A percentile compares a stretch with the other conserved stretches of the same genome.
phyloP scores from a whole-genome alignment of 495 filamentous ascomycete species.

The Penicillium dipodomyicola region DNA sequence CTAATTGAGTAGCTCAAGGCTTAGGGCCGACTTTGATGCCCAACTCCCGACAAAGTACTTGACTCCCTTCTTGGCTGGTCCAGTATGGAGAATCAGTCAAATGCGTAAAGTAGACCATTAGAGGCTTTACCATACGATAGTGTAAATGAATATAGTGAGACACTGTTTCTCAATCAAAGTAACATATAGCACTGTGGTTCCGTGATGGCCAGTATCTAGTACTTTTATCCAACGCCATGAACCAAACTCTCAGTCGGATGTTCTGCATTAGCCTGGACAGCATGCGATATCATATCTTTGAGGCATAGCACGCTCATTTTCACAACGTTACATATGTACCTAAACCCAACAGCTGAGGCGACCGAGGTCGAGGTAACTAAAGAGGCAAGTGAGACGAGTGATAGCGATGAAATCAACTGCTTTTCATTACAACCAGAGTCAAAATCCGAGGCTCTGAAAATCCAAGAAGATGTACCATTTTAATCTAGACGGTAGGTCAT shows the following conservation, averaged over 20 bases:
- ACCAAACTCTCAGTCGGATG: background rate
- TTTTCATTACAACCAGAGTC: background rate
- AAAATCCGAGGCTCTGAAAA: constrained; percentile 2
- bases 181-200: background rate
- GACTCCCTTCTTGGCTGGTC: background rate
- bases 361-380: background rate
- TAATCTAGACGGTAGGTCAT: constrained; percentile 3
- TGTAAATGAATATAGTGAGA: background rate
- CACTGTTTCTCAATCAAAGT: background rate
- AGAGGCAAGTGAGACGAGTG: constrained; percentile 1
- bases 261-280: background rate
- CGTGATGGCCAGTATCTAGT: background rate
- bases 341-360: background rate
- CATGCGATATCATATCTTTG: background rate
- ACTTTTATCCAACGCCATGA: background rate
- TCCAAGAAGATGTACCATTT: background rate
- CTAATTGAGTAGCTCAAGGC: background rate
- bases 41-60: background rate
- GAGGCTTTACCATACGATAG: background rate
- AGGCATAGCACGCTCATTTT: background rate
- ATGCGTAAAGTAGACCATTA: background rate
- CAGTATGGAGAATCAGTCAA: too few relatives aligned
- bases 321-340: background rate
- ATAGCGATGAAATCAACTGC: constrained; percentile 1
- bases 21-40: background rate